Base-by-base conservation (phyloP, 2,329 filamentous ascomycete species). In the Xylaria polymorpha region DNA sequence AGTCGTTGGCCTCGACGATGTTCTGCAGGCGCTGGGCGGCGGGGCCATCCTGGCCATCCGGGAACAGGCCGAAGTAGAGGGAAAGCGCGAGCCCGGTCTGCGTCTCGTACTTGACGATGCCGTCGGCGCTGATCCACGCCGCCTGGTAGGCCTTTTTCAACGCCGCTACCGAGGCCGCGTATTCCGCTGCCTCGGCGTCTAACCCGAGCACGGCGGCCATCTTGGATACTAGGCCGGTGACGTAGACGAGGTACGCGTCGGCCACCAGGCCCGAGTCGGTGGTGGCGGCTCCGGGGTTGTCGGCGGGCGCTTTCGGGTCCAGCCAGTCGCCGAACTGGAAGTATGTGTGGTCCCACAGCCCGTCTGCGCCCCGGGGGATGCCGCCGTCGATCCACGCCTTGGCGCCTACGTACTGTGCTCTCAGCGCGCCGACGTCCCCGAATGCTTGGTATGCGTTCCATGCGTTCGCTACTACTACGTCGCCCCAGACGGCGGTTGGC, bases 291-390 rank as follows among this genome's bases (percentile, higher is more conserved):
- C 77, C 80, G 0, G 84, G 79, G 9, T 80, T 72, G 0, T 82
- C 77, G 0, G 80, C 77, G 0, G 84, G 83, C 0, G 84, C 80
- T 3, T 79, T 78, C 0, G 85, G 85, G 63, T 85, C 84, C 1
- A 86, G 79, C 84, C 84, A 86, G 69, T 86, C 85, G 37, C 83
- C 79, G 43, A 80, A 80, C 66, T 85, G 83, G 53, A 77, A 77
- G 10, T 67, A 66, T 32, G 71, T 73, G 4, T 76, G 76, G 53
- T 80, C 73, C 84, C 84, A 86, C 0, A 86, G 76, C 1, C 81
- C 79, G 7, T 75, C 78, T 0, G 63, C 62, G 56, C 73, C 79
- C n/a, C 77, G 75, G 3, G 73, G 78, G 46, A 81, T 79, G 7
- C 79, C 79, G 29, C 69, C 77, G 69, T 79, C 79, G 0, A 85